Evolutionary conservation across 2,329 filamentous ascomycete genomes (phyloP), one percentile per base, ranked within the genome.

Genomic region (Pseudonectria buxi): DNA sequence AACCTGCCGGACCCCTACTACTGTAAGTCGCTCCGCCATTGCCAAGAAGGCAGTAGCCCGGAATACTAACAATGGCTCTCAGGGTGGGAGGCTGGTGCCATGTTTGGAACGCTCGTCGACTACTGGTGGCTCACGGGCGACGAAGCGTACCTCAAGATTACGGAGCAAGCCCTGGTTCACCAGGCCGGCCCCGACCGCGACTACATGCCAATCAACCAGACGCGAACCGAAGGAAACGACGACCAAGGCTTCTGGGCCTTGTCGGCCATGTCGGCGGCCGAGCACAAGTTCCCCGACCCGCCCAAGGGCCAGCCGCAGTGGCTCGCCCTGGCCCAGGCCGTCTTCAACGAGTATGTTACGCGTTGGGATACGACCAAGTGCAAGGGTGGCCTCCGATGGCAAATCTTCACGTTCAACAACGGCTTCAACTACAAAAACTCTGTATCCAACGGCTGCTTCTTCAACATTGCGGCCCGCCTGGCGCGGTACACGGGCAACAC

Each of bases 211-310:
- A 53, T 57, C n/a, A 82, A 81, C 57, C 77, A 81, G 57, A 78
- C 76, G 6, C 59, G 65, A 31, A 71, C 70, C 2, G 59, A 72
- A 42, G 81, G 81, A 45, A 86, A 86, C 59, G 83, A 87, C 45
- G 83, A 86, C 49, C 83, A 86, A 58, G 81, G 83, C 6, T 90
- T 92, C 62, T 94, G 86, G 86, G 84, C 76, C n/a, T 73, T 92
- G 67, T 77, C 86, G 1, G 83, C 81, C 41, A 83, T 94, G 69
- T 74, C 76, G 9, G 86, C 86, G 3, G 81, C 83, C 26, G 86
- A 94, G 61, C 76, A 81, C 50, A 79, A 78, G 44, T 90, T 83
- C 51, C 81, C 81, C 2, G 73, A 87, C 49, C 81, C 83, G 4
- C 71, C 75, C 0, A 45, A 65, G 0, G 73, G 71, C 38, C 56